Conservation (phyloP, 768 basidiomycete genomes). For the Calocera cornea region DNA sequence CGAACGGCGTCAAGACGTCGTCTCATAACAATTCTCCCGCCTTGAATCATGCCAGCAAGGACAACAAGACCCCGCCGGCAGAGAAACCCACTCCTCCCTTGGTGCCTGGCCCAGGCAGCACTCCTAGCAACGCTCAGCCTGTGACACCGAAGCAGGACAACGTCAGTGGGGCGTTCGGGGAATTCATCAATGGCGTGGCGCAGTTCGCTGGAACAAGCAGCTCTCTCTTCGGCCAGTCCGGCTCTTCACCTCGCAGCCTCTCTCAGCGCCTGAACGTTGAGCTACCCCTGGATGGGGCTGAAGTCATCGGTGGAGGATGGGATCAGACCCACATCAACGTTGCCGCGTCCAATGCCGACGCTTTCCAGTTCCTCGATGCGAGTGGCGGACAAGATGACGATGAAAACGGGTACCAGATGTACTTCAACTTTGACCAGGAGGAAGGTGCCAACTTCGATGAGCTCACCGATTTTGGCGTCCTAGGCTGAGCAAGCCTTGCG, state of each 20-base stretch:
- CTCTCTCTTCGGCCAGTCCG: not conserved
- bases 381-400: not conserved
- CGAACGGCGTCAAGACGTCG: not conserved
- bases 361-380: not conserved
- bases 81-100: not conserved
- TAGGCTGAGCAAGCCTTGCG: not conserved
- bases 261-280: not conserved
- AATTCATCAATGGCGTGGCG: not conserved
- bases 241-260: not conserved
- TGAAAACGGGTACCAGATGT: not conserved
- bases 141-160: not conserved
- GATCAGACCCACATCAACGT: not conserved
- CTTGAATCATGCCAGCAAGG: not conserved
- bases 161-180: not conserved
- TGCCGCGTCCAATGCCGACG: not conserved
- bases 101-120: not conserved
- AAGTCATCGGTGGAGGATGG: not conserved
- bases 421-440: not conserved
- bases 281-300: not conserved
- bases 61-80: not conserved
- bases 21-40: not conserved
- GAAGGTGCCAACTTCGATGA: not conserved
- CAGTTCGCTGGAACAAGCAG: not conserved
- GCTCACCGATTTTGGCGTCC: not conserved
- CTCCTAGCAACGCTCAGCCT: constrained; percentile 2